Base-by-base conservation (phyloP, 768 basidiomycete genomes). In the Trichaptum fuscoviolaceum region DNA sequence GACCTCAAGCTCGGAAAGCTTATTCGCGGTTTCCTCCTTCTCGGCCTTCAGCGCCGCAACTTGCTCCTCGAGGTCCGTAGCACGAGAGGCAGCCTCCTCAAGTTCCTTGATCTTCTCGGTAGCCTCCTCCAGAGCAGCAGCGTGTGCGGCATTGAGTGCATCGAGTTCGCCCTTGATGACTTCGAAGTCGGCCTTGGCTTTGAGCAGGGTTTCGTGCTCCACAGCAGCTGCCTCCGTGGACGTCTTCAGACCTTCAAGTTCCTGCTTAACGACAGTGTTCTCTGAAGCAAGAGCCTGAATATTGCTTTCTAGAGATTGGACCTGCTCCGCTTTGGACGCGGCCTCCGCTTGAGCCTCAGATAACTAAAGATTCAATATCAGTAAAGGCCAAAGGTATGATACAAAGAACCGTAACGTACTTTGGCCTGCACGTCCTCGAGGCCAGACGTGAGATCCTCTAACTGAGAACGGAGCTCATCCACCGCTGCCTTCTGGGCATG, bases 1-100 rank as follows among this genome's bases (percentile, higher is more conserved):
- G 63, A 95, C 78, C 77, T 95, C 93, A 26, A 93, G 80, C 71
- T 95, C 92, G 0, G 90, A 91, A 4, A 93, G 78, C 75, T 87
- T 92, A 72, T 78, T 80, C 9, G 87, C 84, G 57, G 78, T 86
- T 66, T 92, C 91, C 71, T 90, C 90, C 71, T 86, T 88, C 75
- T 91, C 89, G 15, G 73, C 74, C 73, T 84, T 86, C 67, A 92
- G 78, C 35, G 76, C 77, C 4, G 73, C 75, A 15, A 92, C 67
- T 71, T 89, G 84, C 1, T 79, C 69, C 63, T 81, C 77, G 24
- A 91, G 80, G 7, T 74, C 71, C 25, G 81, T 79, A 1, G 73
- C 75, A 61, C 78, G 78, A 5, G 81, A 76, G 15, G 78, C 79
- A 67, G 83, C 83, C 30, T 76, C 73, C 69, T 87, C 83, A 17